Conservation (phyloP, 805 yeast species). For the Candida oleophila region DNA sequence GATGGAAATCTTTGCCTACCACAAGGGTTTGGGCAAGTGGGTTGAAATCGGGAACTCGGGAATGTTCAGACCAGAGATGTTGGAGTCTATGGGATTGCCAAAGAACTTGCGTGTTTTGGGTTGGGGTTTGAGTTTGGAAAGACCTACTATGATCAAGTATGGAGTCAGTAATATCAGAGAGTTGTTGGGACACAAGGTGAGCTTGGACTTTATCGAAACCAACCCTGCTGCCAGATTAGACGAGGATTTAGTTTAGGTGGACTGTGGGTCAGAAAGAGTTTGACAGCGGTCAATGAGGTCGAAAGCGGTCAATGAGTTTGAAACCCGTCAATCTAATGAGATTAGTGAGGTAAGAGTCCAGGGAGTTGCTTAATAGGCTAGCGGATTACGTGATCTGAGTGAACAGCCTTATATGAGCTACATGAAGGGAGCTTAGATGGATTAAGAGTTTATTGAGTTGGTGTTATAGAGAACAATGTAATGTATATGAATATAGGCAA, state of each 20-base stretch:
- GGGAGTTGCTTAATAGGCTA: background rate
- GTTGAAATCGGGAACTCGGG: conserved; percentile 99
- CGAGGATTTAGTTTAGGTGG: conserved; percentile 36
- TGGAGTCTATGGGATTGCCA: conserved; percentile 97
- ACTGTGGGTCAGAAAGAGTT: too few species aligned
- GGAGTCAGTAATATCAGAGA: conserved; percentile 95
- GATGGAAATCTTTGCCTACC: conserved; percentile 96
- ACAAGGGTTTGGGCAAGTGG: conserved; percentile 92
- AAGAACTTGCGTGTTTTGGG: conserved; percentile 91
- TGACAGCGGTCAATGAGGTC: too few species aligned
- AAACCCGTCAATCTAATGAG: too few species aligned
- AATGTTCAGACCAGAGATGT: conserved; percentile 99
- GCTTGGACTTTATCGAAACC: conserved; percentile 88
- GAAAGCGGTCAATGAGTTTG: too few species aligned
- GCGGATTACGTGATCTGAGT: too few species aligned
- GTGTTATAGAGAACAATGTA: background rate
- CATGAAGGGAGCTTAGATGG: too few species aligned
- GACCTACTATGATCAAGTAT: conserved; percentile 99
- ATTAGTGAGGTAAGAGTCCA: conserved; percentile 2
- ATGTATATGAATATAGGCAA: background rate
- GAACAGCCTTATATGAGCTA: too few species aligned
- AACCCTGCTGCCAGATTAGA: conserved; percentile 98
- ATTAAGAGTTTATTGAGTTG: too few species aligned
- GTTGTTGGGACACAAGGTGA: conserved; percentile 93
- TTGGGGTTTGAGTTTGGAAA: conserved; percentile 94